Evolutionary conservation across 1,139 yeast species (phyloP).

Genomic region (Ashbya aceris): DNA sequence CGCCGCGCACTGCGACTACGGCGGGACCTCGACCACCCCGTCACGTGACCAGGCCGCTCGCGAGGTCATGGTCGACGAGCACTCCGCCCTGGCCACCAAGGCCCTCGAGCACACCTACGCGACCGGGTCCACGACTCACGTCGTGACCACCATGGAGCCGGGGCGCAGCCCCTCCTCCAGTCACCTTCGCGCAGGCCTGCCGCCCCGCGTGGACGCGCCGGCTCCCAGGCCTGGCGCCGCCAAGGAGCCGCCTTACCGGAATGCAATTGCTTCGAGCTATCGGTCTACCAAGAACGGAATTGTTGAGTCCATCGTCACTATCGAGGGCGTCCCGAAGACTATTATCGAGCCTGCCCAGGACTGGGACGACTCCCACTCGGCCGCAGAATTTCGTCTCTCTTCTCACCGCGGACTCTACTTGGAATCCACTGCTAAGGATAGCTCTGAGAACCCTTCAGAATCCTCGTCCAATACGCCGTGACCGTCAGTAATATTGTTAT

Average conservation of each 20-base stretch:
- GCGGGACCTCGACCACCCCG: slow-evolving; percentile 5
- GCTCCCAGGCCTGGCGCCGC: not conserved
- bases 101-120: not conserved
- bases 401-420: too few relatives aligned
- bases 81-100: not conserved
- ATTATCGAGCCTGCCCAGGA: slow-evolving; percentile 49
- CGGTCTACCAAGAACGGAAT: slow-evolving; percentile 40
- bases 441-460: too few relatives aligned
- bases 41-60: not conserved
- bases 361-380: slow-evolving; percentile 17
- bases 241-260: not conserved
- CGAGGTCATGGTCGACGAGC: not conserved
- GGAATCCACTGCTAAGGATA: too few relatives aligned
- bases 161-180: slow-evolving; percentile 1
- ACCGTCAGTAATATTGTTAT: too few relatives aligned
- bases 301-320: slow-evolving; percentile 74
- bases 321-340: slow-evolving; percentile 79
- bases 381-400: too few relatives aligned
- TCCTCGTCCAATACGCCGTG: too few relatives aligned
- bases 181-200: slow-evolving; percentile 4
- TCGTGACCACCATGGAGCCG: not conserved
- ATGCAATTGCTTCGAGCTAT: slow-evolving; percentile 19
- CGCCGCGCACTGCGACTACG: slow-evolving; percentile 1
- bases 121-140: not conserved
- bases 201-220: not conserved